Evolutionary conservation across 352 stramenopile species (phyloP).

Genomic region (Phytophthora citrophthora): DNA sequence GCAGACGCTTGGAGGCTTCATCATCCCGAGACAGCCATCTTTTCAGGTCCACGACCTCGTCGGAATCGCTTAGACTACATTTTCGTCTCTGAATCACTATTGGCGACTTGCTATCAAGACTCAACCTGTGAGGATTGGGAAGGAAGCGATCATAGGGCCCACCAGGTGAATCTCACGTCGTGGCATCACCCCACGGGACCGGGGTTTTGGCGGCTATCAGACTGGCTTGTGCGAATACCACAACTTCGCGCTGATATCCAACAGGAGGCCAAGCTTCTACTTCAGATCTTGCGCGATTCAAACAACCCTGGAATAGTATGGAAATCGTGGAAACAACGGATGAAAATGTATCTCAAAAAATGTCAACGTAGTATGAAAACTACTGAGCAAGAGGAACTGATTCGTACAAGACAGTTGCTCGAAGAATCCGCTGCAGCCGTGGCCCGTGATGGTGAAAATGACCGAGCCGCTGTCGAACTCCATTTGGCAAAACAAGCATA

Average conservation of each 20-base stretch:
- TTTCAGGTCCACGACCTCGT: not conserved
- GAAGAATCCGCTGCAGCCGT: conserved; percentile 10
- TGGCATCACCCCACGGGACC: conserved; percentile 14
- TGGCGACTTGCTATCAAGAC: conserved; percentile 5
- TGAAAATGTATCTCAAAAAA: conserved; percentile 7
- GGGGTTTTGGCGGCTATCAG: conserved; percentile 5
- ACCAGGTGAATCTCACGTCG: conserved; percentile 13
- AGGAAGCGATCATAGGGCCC: conserved; percentile 6
- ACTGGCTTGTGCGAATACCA: conserved; percentile 10
- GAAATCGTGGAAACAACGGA: conserved; percentile 10
- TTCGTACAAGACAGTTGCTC: not conserved
- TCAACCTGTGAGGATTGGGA: conserved; percentile 5
- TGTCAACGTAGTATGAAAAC: conserved; percentile 1
- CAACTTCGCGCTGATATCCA: conserved; percentile 3
- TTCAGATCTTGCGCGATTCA: conserved; percentile 3
- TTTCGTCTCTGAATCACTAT: conserved; percentile 2
- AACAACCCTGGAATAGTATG: no score
- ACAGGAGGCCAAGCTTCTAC: not conserved
- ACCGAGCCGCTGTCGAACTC: not conserved
- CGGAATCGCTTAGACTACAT: conserved; percentile 12
- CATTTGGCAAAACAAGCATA: conserved; percentile 15
- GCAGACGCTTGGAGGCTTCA: conserved; percentile 13
- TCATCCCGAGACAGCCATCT: not conserved
- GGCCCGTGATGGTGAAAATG: not conserved
- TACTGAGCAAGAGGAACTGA: not conserved